Evolutionary conservation across 2,329 filamentous ascomycete species (phyloP), one percentile per base, ranked within the genome.

Genomic region (Aspergillus sp.): DNA sequence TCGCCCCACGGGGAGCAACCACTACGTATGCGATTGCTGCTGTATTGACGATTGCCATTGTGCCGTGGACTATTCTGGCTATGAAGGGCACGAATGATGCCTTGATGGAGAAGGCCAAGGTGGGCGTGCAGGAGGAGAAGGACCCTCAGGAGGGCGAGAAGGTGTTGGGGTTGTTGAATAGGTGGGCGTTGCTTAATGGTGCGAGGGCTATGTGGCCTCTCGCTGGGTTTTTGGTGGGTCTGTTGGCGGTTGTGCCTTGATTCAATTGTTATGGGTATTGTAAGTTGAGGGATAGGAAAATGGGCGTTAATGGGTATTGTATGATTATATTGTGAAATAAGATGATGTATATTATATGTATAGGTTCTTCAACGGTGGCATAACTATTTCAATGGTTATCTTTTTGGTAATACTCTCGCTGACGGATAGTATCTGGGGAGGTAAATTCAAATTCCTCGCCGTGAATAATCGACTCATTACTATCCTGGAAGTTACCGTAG

Each of bases 41-140:
- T 6, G 58, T 61, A 13, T 36, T 77, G 57, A 71, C 70, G 8
- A 1, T 75, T 9, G 64, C 67, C 1, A 75, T 77, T 57, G 67
- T 74, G 4, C 76, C 76, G 15, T 77, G 63, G 55, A 78, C 76
- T 13, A 2, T 72, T 0, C 43, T 60, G 3, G 50, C 58, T 3
- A 78, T 78, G 72, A 32, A 30, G 1, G 43, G 59, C 13, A 72
- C 71, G 23, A 77, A 76, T 62, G 63, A 62, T 36, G 43, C 38
- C 8, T 62, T 78, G 52, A 28, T 68, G 38, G 66, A 63, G n/a
- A 66, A 65, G 38, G 69, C 68, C 10, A 32, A 58, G 12, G 15
- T 19, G 30, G n/a, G 43, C 47, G 4, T 53, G 1, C 19, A 52
- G 15, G 21, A 15, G 15, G 39, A 28, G n/a, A 45, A 30, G 39